Conservation (phyloP, 306 rosid species). For the Fragaria vesca region DNA sequence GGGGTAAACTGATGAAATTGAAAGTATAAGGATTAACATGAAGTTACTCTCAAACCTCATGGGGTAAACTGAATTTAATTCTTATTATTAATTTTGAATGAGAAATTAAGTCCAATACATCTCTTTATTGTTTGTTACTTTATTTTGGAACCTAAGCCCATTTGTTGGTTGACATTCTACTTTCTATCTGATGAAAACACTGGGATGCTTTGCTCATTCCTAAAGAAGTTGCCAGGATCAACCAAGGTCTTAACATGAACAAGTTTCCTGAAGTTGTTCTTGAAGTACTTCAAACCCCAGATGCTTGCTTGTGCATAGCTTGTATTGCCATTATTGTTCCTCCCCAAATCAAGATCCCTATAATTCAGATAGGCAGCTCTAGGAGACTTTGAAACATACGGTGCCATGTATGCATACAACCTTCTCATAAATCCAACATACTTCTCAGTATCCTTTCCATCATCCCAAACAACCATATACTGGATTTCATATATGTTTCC, state of each 20-base stretch:
- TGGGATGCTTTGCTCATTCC: conserved; percentile 76
- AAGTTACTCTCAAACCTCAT: too few species aligned
- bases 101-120: background rate
- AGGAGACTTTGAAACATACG: conserved; percentile 61
- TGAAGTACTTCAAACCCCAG: conserved; percentile 73
- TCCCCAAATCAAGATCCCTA: conserved; percentile 58
- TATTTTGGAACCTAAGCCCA: background rate
- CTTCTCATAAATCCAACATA: conserved; percentile 51
- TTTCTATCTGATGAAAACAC: conserved; percentile 1
- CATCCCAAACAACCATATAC: conserved; percentile 45
- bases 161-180: background rate
- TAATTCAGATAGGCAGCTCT: conserved; percentile 72
- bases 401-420: conserved; percentile 53
- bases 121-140: background rate
- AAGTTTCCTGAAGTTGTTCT: conserved; percentile 57
- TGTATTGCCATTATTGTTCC: background rate
- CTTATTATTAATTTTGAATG: background rate
- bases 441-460: conserved; percentile 30
- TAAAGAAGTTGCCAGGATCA: conserved; percentile 69
- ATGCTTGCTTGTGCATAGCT: conserved; percentile 25
- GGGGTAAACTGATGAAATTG: too few species aligned
- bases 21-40: too few species aligned
- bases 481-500: conserved; percentile 67
- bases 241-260: conserved; percentile 61
- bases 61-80: too few species aligned